These are phyloP conservation scores for Aspergillus sp. DNA, from an alignment of 2,329 filamentous ascomycete species.

Conservation along the genomic window DNA sequence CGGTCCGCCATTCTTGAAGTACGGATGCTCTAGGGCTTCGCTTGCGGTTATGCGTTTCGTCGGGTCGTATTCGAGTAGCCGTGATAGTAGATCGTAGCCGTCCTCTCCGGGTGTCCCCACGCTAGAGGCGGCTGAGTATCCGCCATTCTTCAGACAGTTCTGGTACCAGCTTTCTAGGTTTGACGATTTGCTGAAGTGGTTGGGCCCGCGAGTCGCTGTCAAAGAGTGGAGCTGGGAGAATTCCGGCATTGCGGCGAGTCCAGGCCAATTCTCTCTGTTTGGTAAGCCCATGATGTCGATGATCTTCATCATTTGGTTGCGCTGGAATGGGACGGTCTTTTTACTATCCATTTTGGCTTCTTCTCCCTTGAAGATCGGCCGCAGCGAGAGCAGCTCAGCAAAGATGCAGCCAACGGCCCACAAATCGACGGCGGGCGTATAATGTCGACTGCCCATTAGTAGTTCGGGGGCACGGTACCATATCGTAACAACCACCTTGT, in stretches of 20 bases:
- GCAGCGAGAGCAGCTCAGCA: constrained; percentile 84
- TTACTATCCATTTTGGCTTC: constrained; percentile 99
- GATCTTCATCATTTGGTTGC: constrained; percentile 99
- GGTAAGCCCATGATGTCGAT: constrained; percentile 94
- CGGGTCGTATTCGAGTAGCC: constrained; percentile 90
- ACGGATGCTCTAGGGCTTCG: constrained; percentile 85
- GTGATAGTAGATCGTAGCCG: constrained; percentile 79
- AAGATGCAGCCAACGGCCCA: constrained; percentile 99
- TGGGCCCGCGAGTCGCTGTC: constrained; percentile 47
- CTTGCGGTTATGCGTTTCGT: constrained; percentile 84
- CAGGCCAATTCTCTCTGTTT: constrained; percentile 84
- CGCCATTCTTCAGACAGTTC: constrained; percentile 66
- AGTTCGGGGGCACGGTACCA: constrained; percentile 98
- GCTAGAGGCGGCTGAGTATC: constrained; percentile 54
- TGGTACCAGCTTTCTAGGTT: constrained; percentile 81
- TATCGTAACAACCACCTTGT: constrained; percentile 98
- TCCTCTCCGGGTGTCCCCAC: constrained; percentile 69
- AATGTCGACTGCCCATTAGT: constrained; percentile 89
- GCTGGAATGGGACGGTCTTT: constrained; percentile 95
- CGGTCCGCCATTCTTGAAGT: constrained; percentile 74
- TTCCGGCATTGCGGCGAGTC: constrained; percentile 84
- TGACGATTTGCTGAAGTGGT: constrained; percentile 57
- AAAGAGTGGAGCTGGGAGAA: constrained; percentile 70
- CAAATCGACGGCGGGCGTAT: constrained; percentile 94
- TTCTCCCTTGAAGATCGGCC: constrained; percentile 97